Conservation (phyloP, 2,329 filamentous ascomycete species). For the Juglanconis juglandina region DNA sequence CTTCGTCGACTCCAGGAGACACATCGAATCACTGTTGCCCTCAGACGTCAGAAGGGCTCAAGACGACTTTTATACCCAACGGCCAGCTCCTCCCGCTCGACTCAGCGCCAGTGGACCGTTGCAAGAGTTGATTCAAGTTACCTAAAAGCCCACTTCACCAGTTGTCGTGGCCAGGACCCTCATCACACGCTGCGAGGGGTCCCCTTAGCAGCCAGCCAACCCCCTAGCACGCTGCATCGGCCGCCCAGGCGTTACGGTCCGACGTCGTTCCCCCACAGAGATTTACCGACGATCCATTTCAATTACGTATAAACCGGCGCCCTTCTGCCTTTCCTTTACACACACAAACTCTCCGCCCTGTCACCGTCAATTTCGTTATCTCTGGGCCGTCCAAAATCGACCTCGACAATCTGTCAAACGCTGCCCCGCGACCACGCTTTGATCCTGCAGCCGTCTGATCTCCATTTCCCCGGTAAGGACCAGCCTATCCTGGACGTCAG, state of each 20-base stretch:
- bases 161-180: slow-evolving; percentile 5
- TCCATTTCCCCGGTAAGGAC: slow-evolving; percentile 19
- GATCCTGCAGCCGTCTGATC: slow-evolving; percentile 20
- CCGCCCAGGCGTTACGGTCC: slow-evolving; percentile 15
- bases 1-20: neutral
- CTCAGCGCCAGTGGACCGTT: slow-evolving; percentile 16
- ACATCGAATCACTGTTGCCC: neutral
- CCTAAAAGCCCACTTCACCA: slow-evolving; percentile 18
- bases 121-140: slow-evolving; percentile 17
- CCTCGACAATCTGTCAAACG: slow-evolving; percentile 20
- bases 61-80: slow-evolving; percentile 18
- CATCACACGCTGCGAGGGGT: slow-evolving; percentile 13
- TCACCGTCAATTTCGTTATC: slow-evolving; percentile 33
- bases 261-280: slow-evolving; percentile 23
- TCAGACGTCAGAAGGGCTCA: slow-evolving; percentile 9
- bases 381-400: slow-evolving; percentile 16
- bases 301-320: slow-evolving; percentile 48
- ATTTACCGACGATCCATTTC: slow-evolving; percentile 19
- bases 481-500: slow-evolving; percentile 19
- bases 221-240: slow-evolving; percentile 12
- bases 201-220: neutral
- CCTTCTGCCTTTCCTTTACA: slow-evolving; percentile 39
- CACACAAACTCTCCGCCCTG: slow-evolving; percentile 34
- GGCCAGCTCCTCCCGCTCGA: slow-evolving; percentile 13
- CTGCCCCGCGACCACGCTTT: slow-evolving; percentile 27